Evolutionary conservation across 2,329 filamentous ascomycete genomes (phyloP).

Genomic region (Xylaria sp.): DNA sequence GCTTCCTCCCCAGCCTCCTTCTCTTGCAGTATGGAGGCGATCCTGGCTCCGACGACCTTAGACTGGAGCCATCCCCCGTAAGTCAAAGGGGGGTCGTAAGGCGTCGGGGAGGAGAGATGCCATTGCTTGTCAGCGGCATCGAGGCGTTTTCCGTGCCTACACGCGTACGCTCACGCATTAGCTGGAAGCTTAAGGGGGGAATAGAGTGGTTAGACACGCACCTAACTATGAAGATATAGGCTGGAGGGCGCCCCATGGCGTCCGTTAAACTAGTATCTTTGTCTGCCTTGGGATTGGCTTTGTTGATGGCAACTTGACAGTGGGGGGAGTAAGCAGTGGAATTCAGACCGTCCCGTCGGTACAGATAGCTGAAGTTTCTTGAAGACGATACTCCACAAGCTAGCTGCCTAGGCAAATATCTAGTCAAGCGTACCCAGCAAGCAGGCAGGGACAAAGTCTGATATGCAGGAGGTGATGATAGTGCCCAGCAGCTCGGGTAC

Average conservation of each 20-base stretch:
- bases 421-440: no score
- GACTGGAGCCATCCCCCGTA: slow-evolving; percentile 94
- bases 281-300: neutral
- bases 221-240: slow-evolving; percentile 55
- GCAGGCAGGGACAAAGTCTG: no score
- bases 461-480: no score
- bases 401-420: no score
- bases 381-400: no score
- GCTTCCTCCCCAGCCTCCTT: slow-evolving; percentile 47
- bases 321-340: slow-evolving; percentile 1
- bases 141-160: slow-evolving; percentile 86
- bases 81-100: slow-evolving; percentile 93
- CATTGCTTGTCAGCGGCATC: slow-evolving; percentile 94
- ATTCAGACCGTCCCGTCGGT: no score
- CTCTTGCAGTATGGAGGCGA: slow-evolving; percentile 70
- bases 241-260: slow-evolving; percentile 51
- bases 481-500: no score
- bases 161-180: slow-evolving; percentile 1
- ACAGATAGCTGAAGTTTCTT: no score
- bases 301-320: neutral
- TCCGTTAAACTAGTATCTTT: slow-evolving; percentile 5
- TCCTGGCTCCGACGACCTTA: slow-evolving; percentile 77
- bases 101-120: slow-evolving; percentile 89
- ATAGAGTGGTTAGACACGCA: slow-evolving; percentile 31
- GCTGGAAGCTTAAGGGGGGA: slow-evolving; percentile 1